phyloP scores from a whole-genome alignment of 2,329 filamentous ascomycete species.

The Ophiocordyceps camponoti-floridani region DNA sequence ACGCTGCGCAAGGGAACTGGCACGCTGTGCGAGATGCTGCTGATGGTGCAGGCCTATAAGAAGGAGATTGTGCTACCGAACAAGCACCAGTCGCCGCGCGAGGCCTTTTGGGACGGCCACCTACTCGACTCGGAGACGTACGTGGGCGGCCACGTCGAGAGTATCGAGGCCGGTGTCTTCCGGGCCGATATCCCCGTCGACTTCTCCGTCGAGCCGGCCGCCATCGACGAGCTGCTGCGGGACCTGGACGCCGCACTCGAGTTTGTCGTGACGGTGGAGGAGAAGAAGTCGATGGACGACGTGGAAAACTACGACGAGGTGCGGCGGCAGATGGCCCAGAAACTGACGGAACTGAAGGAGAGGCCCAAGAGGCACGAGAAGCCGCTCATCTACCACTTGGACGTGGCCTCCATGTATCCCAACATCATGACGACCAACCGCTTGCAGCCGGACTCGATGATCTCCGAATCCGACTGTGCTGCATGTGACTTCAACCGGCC shows the following conservation, averaged over 20 bases:
- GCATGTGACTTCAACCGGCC: slow-evolving; percentile 97
- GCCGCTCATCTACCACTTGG: slow-evolving; percentile 91
- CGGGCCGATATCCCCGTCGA: slow-evolving; percentile 88
- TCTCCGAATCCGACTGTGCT: slow-evolving; percentile 85
- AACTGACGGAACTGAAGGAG: slow-evolving; percentile 53
- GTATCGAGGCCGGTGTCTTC: slow-evolving; percentile 96
- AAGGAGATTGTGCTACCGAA: slow-evolving; percentile 87
- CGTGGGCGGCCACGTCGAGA: slow-evolving; percentile 95
- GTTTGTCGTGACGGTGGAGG: slow-evolving; percentile 73
- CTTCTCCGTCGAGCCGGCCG: slow-evolving; percentile 75
- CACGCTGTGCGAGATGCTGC: slow-evolving; percentile 96
- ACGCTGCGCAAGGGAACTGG: slow-evolving; percentile 89
- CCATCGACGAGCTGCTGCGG: slow-evolving; percentile 71
- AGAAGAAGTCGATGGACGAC: slow-evolving; percentile 66
- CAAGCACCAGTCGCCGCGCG: slow-evolving; percentile 80
- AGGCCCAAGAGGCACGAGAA: slow-evolving; percentile 72
- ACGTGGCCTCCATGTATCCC: slow-evolving; percentile 98
- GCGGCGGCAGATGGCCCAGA: slow-evolving; percentile 61
- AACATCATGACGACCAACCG: slow-evolving; percentile 99
- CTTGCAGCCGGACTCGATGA: slow-evolving; percentile 97
- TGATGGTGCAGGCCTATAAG: slow-evolving; percentile 96
- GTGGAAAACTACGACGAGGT: slow-evolving; percentile 71
- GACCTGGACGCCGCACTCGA: slow-evolving; percentile 80
- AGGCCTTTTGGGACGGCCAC: slow-evolving; percentile 94
- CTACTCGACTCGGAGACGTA: slow-evolving; percentile 94